Evolutionary conservation across 441 rosid species (phyloP).

Genomic region (Arabidopsis hybrid): DNA sequence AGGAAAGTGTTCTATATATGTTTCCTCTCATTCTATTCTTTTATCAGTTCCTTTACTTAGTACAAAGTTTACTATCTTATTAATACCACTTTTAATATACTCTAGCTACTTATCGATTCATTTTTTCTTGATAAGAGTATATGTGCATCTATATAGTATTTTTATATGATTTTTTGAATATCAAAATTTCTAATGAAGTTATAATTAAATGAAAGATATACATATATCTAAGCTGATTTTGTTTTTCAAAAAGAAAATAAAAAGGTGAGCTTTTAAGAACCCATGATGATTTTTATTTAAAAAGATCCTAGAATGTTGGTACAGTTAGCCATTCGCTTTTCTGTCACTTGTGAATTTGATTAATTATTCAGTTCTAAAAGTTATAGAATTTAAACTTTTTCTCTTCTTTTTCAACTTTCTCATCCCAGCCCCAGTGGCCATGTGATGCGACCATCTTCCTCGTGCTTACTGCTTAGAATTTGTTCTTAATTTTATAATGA

Average conservation of each 20-base stretch:
- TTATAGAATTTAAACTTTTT: conserved; percentile 32
- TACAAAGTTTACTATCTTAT: conserved; percentile 17
- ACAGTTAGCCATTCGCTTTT: conserved; percentile 46
- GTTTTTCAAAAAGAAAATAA: conserved; percentile 22
- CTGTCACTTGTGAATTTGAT: conserved; percentile 43
- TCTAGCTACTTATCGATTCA: not conserved
- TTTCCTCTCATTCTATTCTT: not conserved
- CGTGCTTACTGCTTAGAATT: conserved; percentile 43
- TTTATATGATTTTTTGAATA: not conserved
- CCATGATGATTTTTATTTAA: conserved; percentile 35
- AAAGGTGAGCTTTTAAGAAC: conserved; percentile 41
- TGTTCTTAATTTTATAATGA: conserved; percentile 10
- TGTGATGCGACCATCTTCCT: conserved; percentile 49
- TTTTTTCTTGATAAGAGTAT: conserved; percentile 4
- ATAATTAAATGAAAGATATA: conserved; percentile 21
- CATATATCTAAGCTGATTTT: conserved; percentile 13
- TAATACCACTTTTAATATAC: not conserved
- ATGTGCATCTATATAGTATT: not conserved
- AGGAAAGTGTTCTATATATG: conserved; percentile 21
- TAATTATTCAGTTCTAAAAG: conserved; percentile 46
- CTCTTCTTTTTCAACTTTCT: conserved; percentile 44
- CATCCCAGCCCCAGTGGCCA: conserved; percentile 45
- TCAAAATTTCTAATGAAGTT: conserved; percentile 5
- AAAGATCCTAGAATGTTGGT: conserved; percentile 49
- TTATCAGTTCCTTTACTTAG: conserved; percentile 15